phyloP scores from a whole-genome alignment of 345 rosid genomes.

The Conringia planisiliqua region DNA sequence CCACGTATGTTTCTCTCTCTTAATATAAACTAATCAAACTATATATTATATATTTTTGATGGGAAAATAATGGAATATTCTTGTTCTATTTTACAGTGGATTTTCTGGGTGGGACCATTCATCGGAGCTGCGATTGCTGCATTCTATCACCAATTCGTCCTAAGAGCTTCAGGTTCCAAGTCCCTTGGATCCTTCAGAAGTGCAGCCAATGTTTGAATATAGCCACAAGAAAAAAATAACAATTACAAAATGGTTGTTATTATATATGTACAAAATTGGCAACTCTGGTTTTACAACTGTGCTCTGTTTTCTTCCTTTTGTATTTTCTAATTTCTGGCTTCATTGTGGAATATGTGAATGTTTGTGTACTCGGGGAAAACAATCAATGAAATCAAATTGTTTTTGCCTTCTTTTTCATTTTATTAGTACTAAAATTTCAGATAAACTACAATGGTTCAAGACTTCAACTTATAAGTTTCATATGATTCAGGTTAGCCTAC shows the following conservation, averaged over 20 bases:
- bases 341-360: constrained; percentile 14
- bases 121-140: constrained; percentile 67
- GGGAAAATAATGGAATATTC: neutral
- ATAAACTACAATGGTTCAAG: neutral
- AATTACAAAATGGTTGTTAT: constrained; percentile 14
- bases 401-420: too few relatives aligned
- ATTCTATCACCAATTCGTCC: constrained; percentile 56
- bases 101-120: constrained; percentile 74
- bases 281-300: constrained; percentile 2
- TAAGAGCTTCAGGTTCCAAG: constrained; percentile 74
- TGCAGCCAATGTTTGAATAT: constrained; percentile 39
- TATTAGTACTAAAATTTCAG: too few relatives aligned
- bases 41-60: neutral
- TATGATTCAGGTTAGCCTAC: neutral
- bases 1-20: constrained; percentile 44
- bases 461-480: neutral
- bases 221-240: constrained; percentile 2
- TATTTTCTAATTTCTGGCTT: neutral
- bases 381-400: constrained; percentile 29
- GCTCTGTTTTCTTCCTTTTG: neutral
- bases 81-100: constrained; percentile 45
- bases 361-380: constrained; percentile 16
- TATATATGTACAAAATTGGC: constrained; percentile 20
- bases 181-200: constrained; percentile 91
- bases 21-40: neutral